phyloP scores from a whole-genome alignment of 1,284 basidiomycete genomes.

The Ustilago loliicola region DNA sequence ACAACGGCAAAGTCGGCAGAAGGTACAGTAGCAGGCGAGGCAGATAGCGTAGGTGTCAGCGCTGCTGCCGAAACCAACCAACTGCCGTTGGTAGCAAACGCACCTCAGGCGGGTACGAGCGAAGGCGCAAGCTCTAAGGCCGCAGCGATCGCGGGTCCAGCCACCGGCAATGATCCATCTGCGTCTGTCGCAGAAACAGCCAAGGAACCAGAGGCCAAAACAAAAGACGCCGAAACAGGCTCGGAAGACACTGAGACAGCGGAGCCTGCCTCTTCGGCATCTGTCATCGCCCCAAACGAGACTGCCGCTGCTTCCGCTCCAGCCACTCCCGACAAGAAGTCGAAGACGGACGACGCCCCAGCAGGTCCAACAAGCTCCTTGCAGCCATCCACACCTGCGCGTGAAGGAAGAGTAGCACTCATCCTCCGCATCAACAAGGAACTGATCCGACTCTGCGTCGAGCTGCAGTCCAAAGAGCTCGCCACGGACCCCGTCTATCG shows the following conservation, averaged over 20 bases:
- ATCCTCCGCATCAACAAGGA: constrained; percentile 63
- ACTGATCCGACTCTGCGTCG: constrained; percentile 61
- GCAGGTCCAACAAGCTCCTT: constrained; percentile 6
- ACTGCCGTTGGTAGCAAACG: background rate
- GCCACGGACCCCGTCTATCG: constrained; percentile 44
- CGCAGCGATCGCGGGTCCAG: background rate
- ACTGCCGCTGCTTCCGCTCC: constrained; percentile 10
- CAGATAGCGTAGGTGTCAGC: no score
- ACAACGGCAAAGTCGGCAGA: background rate
- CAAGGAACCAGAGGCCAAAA: background rate
- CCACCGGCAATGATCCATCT: no score
- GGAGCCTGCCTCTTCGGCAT: background rate
- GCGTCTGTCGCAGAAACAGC: background rate
- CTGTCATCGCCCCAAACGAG: background rate
- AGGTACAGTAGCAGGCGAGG: background rate
- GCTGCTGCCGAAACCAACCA: background rate
- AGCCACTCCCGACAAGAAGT: constrained; percentile 29
- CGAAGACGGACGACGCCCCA: background rate
- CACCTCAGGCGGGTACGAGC: background rate
- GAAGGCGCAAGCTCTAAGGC: background rate
- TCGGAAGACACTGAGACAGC: background rate
- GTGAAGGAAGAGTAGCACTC: constrained; percentile 47
- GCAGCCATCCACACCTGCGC: constrained; percentile 31
- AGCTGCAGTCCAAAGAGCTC: constrained; percentile 48
- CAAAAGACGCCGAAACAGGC: background rate